phyloP scores from a whole-genome alignment of 352 stramenopile species.

The Thalassiosira hispida region DNA sequence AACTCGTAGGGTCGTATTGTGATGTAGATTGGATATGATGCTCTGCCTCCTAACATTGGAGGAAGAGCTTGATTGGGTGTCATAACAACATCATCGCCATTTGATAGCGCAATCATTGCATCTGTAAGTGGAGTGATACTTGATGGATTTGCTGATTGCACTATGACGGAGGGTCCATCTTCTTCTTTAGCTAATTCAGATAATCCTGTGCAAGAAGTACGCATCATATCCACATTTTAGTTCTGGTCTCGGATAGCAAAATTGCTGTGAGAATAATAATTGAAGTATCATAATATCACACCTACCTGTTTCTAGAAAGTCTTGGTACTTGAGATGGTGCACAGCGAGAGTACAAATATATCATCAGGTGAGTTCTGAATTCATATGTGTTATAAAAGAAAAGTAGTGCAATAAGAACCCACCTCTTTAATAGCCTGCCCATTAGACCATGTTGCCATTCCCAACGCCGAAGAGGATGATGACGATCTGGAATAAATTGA shows the following conservation, averaged over 20 bases:
- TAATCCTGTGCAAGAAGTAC: slow-evolving; percentile 31
- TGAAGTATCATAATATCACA: slow-evolving; percentile 5
- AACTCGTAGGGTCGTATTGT: slow-evolving; percentile 68
- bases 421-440: slow-evolving; percentile 36
- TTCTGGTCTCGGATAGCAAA: too few species aligned
- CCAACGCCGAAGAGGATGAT: slow-evolving; percentile 24
- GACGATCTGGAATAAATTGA: neutral
- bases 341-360: too few species aligned
- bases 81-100: slow-evolving; percentile 72
- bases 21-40: slow-evolving; percentile 81
- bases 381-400: neutral
- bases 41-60: slow-evolving; percentile 41
- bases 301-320: slow-evolving; percentile 72
- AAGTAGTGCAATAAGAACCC: neutral
- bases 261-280: too few species aligned
- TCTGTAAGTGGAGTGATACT: slow-evolving; percentile 52
- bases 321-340: slow-evolving; percentile 62
- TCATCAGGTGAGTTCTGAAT: too few species aligned
- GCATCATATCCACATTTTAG: too few species aligned
- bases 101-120: slow-evolving; percentile 61
- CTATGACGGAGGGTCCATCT: slow-evolving; percentile 73
- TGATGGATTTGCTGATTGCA: slow-evolving; percentile 44
- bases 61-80: slow-evolving; percentile 61
- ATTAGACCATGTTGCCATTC: slow-evolving; percentile 60
- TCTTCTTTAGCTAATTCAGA: slow-evolving; percentile 68